Conservation (phyloP, 108 stramenopile species). For the Skeletonema costatum region DNA sequence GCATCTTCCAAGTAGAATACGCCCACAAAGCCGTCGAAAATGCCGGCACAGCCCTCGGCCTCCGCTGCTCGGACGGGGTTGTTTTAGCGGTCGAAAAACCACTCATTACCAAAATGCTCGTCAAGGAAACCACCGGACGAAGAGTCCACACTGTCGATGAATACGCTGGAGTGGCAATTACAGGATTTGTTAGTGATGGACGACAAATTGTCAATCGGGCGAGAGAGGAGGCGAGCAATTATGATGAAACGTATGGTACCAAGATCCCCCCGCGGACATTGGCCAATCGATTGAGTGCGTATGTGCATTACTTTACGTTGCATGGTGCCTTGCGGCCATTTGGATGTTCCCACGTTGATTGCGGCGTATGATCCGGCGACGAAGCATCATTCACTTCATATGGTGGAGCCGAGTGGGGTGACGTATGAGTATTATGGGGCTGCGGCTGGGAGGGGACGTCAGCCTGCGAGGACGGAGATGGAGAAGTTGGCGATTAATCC, state of each 20-base stretch:
- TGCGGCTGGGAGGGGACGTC: constrained; percentile 97
- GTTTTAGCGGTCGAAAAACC: constrained; percentile 97
- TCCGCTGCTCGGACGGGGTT: constrained; percentile 95
- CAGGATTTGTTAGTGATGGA: constrained; percentile 96
- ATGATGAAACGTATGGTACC: constrained; percentile 88
- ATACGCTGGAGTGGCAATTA: constrained; percentile 78
- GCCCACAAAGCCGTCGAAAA: constrained; percentile 93
- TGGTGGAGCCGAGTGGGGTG: constrained; percentile 95
- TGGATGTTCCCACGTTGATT: constrained; percentile 87
- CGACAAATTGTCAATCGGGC: constrained; percentile 93
- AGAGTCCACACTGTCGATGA: constrained; percentile 80
- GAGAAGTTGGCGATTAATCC: constrained; percentile 92
- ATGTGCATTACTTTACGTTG: constrained; percentile 98
- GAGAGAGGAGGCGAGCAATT: constrained; percentile 87
- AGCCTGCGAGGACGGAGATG: constrained; percentile 98
- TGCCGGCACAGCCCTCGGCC: constrained; percentile 93
- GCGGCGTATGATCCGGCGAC: constrained; percentile 91
- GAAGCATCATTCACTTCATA: constrained; percentile 82
- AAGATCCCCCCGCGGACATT: constrained; percentile 83
- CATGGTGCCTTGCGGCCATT: constrained; percentile 97
- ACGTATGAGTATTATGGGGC: constrained; percentile 91
- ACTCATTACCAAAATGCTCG: constrained; percentile 89
- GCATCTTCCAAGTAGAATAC: constrained; percentile 97
- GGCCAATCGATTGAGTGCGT: constrained; percentile 86
- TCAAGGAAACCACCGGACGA: constrained; percentile 69